A percentile compares a stretch with the other conserved stretches of the same genome.
These are phyloP conservation scores for Aspergillus udagawae DNA, from an alignment of 2,329 filamentous ascomycete species.

Conservation along the genomic window DNA sequence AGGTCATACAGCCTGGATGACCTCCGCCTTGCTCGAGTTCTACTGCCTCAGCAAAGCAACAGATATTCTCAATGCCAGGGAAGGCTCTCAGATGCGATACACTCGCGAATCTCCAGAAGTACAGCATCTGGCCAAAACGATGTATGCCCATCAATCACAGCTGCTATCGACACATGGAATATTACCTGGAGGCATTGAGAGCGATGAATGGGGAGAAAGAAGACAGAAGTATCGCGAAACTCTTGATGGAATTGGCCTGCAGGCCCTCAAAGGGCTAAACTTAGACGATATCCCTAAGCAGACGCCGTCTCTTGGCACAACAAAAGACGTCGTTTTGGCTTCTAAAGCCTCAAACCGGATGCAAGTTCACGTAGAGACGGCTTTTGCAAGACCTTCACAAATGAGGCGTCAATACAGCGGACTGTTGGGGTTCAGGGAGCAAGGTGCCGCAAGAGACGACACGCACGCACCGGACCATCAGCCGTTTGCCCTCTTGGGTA, in stretches of 20 bases:
- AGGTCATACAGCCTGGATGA: slow-evolving; percentile 40
- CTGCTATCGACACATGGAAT: slow-evolving; percentile 41
- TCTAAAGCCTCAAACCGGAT: slow-evolving; percentile 15
- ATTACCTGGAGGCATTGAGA: slow-evolving; percentile 36
- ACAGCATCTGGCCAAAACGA: slow-evolving; percentile 37
- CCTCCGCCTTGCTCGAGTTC: slow-evolving; percentile 43
- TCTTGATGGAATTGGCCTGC: slow-evolving; percentile 38
- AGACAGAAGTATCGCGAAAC: slow-evolving; percentile 42
- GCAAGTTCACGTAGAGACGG: slow-evolving; percentile 13
- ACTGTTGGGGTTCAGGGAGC: slow-evolving; percentile 16
- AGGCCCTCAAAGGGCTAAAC: slow-evolving; percentile 34
- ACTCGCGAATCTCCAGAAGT: slow-evolving; percentile 42
- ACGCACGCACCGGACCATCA: slow-evolving; percentile 19
- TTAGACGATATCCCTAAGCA: slow-evolving; percentile 18
- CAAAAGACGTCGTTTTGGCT: slow-evolving; percentile 19
- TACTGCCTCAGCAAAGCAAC: slow-evolving; percentile 42
- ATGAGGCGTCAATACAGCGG: slow-evolving; percentile 6
- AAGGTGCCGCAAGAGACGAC: slow-evolving; percentile 12
- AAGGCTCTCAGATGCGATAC: slow-evolving; percentile 31
- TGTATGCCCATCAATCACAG: slow-evolving; percentile 41
- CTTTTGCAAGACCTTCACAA: slow-evolving; percentile 10
- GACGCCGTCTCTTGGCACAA: slow-evolving; percentile 17
- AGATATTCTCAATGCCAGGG: slow-evolving; percentile 41
- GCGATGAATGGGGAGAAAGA: slow-evolving; percentile 32
- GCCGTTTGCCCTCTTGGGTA: slow-evolving; percentile 23